Base-by-base conservation (phyloP, 2,329 filamentous ascomycete species). In the Cordyceps farinosa region DNA sequence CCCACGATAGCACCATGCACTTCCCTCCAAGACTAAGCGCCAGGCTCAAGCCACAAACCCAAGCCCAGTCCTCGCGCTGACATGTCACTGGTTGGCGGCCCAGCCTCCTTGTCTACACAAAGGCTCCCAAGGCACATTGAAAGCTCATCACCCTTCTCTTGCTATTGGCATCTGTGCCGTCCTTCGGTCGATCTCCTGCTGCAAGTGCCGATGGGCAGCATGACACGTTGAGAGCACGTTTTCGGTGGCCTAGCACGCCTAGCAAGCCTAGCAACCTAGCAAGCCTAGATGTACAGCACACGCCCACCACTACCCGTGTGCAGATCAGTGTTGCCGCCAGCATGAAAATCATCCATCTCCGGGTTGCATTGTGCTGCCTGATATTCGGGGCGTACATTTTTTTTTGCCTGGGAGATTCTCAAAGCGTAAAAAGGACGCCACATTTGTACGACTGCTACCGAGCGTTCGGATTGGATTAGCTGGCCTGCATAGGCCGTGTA, bases 221-320 rank as follows among this genome's bases (percentile, higher is more conserved):
- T 61, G 58, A 40, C 59, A 61, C 50, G 51, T 61, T 48, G 42
- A 40, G n/a, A 40, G 51, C 59, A 61, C 59, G 51, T 55, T 61
- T 61, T 54, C 40, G n/a, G 59, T 40, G 15, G 50, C 48, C 34
- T 60, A 36, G 47, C 29, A 29, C 5, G 5, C 34, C 34, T 8
- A 32, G 38, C 13, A 34, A 38, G 5, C 34, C 34, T 8, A 32
- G 38, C 13, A 34, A 38, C 48, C 34, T 60, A 36, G 47, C 29
- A 29, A 10, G 5, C 34, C 34, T 8, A 32, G 38, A 9, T n/a
- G 32, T 40, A 53, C 56, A 61, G n/a, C 58, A 30, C 58, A 61
- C 30, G 22, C 30, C 30, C 59, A 61, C 50, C 59, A 61, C 48
- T 15, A 53, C 13, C 40, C 8, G n/a, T 52, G 17, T n/a, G 30